Base-by-base conservation (phyloP, 2,329 filamentous ascomycete genomes). In the Ciborinia camelliae region DNA sequence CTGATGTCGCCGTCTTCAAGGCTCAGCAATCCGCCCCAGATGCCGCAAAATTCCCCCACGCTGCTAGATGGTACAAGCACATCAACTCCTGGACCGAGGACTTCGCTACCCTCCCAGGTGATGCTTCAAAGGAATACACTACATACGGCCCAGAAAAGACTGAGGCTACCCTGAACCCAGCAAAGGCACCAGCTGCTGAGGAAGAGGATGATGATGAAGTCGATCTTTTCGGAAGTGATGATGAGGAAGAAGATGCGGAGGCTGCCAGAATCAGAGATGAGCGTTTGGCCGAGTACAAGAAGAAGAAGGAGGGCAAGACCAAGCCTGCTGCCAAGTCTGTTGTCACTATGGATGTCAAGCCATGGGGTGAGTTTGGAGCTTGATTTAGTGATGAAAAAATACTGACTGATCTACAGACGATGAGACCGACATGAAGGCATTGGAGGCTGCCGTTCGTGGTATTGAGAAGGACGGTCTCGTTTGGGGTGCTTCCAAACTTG, bases 51-150 rank as follows among this genome's bases (percentile, higher is more conserved):
- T 97, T 90, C 88, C 92, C 94, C 76, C 85, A 97, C 83, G 92
- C 90, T 76, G 92, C 91, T 77, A 90, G 95, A 80, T 99, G 95
- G 95, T 97, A 97, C 88, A 97, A 96, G 87, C 94, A 99, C 87
- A 91, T 97, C 77, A 87, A 90, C 79, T 90, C 90, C 74, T 97
- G 91, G 83, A 89, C 96, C 85, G 85, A 90, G 73, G 94, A 98
- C 81, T 98, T 98, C 84, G 84, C 90, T 75, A 90, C 88, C 71
- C 90, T 99, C 61, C 86, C 92, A 66, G 95, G 95, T 79, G 94
- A 98, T 82, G 86, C 93, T 74, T 90, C 90, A 79, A 92, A 95
- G 84, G 84, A 89, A 72, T 91, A 89, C 84, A 93, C 90, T 75
- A 86, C 89, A 78, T 98, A 98, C 82, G 95, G 95, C 76, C 95